phyloP scores from a whole-genome alignment of 352 stramenopile genomes.

The Pythium apleroticum region DNA sequence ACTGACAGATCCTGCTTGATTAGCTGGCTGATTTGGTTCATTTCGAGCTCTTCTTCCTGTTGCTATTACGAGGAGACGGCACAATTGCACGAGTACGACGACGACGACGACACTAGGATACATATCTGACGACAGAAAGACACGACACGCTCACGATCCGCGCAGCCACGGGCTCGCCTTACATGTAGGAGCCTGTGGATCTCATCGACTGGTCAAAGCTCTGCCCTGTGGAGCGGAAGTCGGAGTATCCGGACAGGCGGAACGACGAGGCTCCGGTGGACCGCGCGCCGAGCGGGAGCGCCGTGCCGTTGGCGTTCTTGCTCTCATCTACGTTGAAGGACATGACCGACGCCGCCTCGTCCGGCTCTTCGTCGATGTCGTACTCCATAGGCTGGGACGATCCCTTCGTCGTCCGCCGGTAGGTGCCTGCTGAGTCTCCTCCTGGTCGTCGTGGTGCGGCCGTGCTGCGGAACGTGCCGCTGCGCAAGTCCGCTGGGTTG shows the following conservation, averaged over 20 bases:
- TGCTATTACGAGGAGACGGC: neutral
- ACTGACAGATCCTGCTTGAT: neutral
- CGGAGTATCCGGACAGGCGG: constrained; percentile 17
- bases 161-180: neutral
- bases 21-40: too few relatives aligned
- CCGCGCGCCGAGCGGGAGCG: neutral
- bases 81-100: neutral
- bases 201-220: neutral
- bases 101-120: neutral
- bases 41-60: neutral
- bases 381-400: constrained; percentile 8
- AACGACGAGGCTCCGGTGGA: constrained; percentile 13
- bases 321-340: constrained; percentile 22
- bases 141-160: neutral
- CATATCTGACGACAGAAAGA: neutral
- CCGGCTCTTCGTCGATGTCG: constrained; percentile 20
- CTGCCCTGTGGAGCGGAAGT: constrained; percentile 22
- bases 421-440: neutral
- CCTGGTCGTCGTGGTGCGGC: constrained; percentile 7
- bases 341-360: constrained; percentile 19
- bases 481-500: constrained; percentile 19
- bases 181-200: neutral
- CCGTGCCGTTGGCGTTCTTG: constrained; percentile 1
- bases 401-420: neutral
- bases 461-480: neutral